Evolutionary conservation across 345 rosid species (phyloP).

Genomic region (Adansonia digitata): DNA sequence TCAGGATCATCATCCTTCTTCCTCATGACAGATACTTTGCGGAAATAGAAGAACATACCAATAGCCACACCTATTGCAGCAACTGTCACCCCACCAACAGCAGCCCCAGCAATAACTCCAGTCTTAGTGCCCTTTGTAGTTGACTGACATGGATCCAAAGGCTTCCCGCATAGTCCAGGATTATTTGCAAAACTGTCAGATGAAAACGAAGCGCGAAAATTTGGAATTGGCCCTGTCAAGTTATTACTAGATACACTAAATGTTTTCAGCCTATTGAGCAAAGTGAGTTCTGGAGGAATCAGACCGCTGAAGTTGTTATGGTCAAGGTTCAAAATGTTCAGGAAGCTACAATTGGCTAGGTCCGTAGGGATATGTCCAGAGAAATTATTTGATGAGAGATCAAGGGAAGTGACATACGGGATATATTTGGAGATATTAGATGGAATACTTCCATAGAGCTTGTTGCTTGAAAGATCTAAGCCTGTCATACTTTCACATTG

Average conservation of each 20-base stretch:
- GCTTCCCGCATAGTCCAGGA: slow-evolving; percentile 51
- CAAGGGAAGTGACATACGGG: slow-evolving; percentile 34
- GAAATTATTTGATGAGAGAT: slow-evolving; percentile 63
- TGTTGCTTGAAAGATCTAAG: slow-evolving; percentile 68
- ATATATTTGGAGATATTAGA: slow-evolving; percentile 22
- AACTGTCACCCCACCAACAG: slow-evolving; percentile 54
- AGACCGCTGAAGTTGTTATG: slow-evolving; percentile 51
- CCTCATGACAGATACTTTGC: slow-evolving; percentile 42
- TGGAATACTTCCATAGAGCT: slow-evolving; percentile 58
- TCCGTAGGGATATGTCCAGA: slow-evolving; percentile 49
- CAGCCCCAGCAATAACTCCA: slow-evolving; percentile 58
- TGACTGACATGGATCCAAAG: slow-evolving; percentile 36
- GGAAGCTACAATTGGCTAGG: slow-evolving; percentile 41
- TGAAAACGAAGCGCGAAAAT: accelerated
- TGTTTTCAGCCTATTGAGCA: slow-evolving; percentile 42
- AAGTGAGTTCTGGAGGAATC: slow-evolving; percentile 49
- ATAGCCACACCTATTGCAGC: slow-evolving; percentile 55
- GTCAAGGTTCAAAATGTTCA: slow-evolving; percentile 64
- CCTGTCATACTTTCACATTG: slow-evolving; percentile 57
- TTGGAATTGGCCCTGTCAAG: slow-evolving; percentile 58
- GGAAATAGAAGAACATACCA: slow-evolving; percentile 47
- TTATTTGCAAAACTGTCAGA: slow-evolving; percentile 39
- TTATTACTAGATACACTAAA: slow-evolving; percentile 60
- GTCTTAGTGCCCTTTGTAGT: slow-evolving; percentile 20
- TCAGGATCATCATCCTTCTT: slow-evolving; percentile 89